Percentiles rank a stretch among this genome's conserved stretches.
phyloP scores from a whole-genome alignment of 768 basidiomycete genomes.

The Terana coerulea region DNA sequence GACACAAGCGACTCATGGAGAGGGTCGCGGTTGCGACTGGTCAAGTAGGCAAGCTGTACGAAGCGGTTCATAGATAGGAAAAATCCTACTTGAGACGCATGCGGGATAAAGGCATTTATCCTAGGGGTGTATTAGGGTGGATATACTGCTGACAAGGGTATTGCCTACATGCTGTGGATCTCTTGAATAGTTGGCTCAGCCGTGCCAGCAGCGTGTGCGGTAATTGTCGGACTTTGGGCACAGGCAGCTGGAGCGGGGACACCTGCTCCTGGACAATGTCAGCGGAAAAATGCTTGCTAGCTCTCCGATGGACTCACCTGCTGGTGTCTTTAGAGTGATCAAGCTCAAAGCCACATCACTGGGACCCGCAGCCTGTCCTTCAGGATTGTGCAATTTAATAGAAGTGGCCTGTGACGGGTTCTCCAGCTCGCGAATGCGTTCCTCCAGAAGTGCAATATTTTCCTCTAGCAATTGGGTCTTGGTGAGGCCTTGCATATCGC shows the following conservation, averaged over 20 bases:
- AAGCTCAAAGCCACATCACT: not conserved
- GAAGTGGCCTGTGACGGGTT: constrained; percentile 25
- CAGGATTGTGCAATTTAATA: constrained; percentile 14
- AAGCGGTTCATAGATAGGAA: constrained; percentile 57
- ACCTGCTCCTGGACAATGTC: too few relatives aligned
- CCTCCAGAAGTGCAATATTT: constrained; percentile 52
- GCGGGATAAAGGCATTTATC: constrained; percentile 53
- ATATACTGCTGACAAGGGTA: not conserved
- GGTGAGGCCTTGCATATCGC: constrained; percentile 52
- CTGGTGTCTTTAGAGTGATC: too few relatives aligned
- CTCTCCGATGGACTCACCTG: too few relatives aligned
- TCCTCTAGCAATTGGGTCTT: constrained; percentile 61
- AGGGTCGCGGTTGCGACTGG: constrained; percentile 22
- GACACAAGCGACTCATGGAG: constrained; percentile 40
- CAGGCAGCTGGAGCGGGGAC: too few relatives aligned
- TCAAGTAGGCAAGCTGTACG: constrained; percentile 25
- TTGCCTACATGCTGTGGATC: constrained; percentile 8
- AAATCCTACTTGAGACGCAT: constrained; percentile 59
- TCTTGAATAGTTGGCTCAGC: constrained; percentile 7
- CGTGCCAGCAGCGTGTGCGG: not conserved
- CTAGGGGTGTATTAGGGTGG: constrained; percentile 29
- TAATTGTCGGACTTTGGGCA: too few relatives aligned
- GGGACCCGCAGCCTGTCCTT: not conserved
- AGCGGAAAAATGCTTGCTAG: too few relatives aligned
- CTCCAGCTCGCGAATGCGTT: constrained; percentile 40